Evolutionary conservation across 257 asterid species (phyloP).

Genomic region (Thymus mandschuricus): DNA sequence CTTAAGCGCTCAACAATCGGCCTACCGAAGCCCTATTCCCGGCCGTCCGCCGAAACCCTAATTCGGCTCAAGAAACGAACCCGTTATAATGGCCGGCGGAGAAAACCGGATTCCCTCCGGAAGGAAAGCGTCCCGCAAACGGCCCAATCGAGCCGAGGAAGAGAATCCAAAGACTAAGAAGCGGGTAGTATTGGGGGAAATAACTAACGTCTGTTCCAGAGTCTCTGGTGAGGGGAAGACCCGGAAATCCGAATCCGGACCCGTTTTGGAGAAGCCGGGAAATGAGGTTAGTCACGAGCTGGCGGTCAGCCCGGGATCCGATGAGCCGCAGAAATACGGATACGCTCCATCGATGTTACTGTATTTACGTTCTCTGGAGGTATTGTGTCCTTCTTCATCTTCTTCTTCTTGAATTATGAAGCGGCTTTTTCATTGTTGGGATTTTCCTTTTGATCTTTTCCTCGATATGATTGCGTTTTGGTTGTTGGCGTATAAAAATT

Average conservation of each 20-base stretch:
- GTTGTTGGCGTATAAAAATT: background rate
- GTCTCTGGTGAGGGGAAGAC: slow-evolving; percentile 27
- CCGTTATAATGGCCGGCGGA: slow-evolving; percentile 43
- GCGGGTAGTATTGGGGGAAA: slow-evolving; percentile 71
- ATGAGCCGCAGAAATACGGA: slow-evolving; percentile 39
- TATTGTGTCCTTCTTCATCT: slow-evolving; percentile 19
- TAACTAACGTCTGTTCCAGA: slow-evolving; percentile 46
- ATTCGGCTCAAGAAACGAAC: background rate
- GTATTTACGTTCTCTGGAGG: slow-evolving; percentile 80
- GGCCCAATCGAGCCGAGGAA: slow-evolving; percentile 39
- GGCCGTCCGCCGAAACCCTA: slow-evolving; percentile 34
- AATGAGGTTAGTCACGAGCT: slow-evolving; percentile 28
- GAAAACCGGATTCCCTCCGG: slow-evolving; percentile 18
- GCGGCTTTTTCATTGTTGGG: background rate
- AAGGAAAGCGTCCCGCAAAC: slow-evolving; percentile 45
- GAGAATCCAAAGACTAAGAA: slow-evolving; percentile 41
- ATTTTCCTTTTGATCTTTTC: background rate
- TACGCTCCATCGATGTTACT: slow-evolving; percentile 62
- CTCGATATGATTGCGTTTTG: background rate
- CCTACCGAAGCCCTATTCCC: no score
- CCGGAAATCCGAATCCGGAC: slow-evolving; percentile 28
- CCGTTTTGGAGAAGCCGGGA: slow-evolving; percentile 27
- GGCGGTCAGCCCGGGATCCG: slow-evolving; percentile 40
- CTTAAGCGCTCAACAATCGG: background rate
- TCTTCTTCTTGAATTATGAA: background rate